Conservation (phyloP, 2,329 filamentous ascomycete genomes). For the Fusarium verrucosum region DNA sequence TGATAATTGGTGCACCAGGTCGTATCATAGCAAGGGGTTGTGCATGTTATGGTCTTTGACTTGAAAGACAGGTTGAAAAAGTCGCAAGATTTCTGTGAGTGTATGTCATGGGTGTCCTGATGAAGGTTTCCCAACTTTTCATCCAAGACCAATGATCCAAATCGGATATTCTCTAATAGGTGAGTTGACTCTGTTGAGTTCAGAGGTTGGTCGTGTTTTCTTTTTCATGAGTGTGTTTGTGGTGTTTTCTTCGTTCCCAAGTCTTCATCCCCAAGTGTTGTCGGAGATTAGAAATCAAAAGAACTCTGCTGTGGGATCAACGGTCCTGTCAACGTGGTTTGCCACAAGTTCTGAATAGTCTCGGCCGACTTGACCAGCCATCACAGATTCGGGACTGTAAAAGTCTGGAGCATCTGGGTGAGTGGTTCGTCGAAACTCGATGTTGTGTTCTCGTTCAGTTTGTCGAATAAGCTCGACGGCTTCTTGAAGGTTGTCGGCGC, state of each 20-base stretch:
- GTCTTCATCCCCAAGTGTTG: neutral
- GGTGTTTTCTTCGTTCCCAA: neutral
- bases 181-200: neutral
- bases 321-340: neutral
- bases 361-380: neutral
- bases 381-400: slow-evolving; percentile 5
- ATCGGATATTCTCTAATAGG: neutral
- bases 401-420: neutral
- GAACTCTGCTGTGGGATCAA: neutral
- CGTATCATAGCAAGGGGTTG: neutral
- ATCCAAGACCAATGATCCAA: neutral
- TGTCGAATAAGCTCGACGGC: slow-evolving; percentile 1
- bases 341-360: neutral
- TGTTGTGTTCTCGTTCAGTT: slow-evolving; percentile 1
- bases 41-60: neutral
- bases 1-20: neutral
- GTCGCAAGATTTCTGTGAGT: neutral
- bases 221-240: neutral
- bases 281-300: neutral
- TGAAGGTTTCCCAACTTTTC: neutral
- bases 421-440: neutral
- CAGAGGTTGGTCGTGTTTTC: neutral
- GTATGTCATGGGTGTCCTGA: neutral
- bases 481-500: neutral
- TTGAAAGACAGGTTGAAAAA: neutral